phyloP scores from a whole-genome alignment of 768 basidiomycete genomes.

The Russula sp. region DNA sequence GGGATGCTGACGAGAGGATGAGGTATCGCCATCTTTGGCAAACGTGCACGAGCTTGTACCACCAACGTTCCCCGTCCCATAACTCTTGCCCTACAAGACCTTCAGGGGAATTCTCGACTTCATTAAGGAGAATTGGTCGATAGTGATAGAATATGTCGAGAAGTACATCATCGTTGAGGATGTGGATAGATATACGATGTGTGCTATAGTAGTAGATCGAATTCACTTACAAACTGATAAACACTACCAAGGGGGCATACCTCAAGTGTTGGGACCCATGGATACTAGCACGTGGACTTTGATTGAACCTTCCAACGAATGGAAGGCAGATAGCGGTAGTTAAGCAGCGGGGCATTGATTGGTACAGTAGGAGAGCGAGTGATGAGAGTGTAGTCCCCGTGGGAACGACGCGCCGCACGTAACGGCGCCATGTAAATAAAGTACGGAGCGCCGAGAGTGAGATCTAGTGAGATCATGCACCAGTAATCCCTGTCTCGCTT shows the following conservation, averaged over 20 bases:
- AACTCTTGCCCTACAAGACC: neutral
- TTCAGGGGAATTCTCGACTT: neutral
- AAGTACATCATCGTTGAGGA: neutral
- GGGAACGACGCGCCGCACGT: no score
- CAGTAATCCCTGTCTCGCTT: no score
- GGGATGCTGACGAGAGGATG: neutral
- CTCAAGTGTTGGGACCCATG: neutral
- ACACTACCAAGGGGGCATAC: neutral
- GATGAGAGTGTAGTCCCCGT: no score
- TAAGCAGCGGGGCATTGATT: neutral
- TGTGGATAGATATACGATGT: neutral
- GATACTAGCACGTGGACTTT: neutral
- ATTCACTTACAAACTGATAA: neutral
- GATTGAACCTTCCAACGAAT: neutral
- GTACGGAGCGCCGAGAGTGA: no score
- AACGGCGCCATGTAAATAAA: no score
- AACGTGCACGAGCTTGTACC: neutral
- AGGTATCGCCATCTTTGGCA: neutral
- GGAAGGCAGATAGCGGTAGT: neutral
- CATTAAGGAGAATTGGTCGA: neutral
- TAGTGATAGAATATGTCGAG: neutral
- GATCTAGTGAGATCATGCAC: no score
- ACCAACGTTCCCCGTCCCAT: neutral
- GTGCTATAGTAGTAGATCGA: neutral
- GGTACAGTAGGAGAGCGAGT: no score